Base-by-base conservation (phyloP, 73 alveolate genomes). In the Blepharisma stoltei region DNA sequence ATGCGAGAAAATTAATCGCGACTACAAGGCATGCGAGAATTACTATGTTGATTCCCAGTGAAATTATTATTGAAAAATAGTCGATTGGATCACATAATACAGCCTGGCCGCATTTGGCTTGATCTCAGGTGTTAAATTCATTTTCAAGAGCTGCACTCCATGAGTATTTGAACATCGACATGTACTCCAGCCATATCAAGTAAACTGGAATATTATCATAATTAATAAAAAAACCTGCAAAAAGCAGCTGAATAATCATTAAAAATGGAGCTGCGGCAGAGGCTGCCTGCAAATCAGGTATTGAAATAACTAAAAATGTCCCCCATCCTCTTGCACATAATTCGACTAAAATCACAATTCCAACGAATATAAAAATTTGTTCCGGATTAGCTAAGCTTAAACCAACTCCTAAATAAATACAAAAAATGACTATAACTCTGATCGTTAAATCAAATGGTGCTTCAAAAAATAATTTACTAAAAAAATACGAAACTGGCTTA, bases 151-250 rank as follows among this genome's bases (percentile, higher is more conserved):
- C 37, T 14, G 73, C 73, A 25, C 73, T 60, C 73, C 73, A 60
- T 18, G 73, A 60, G 5, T 60, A 60, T 25, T 60, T 60, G 23
- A 60, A 60, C 73, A 60, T 60, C 73, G 79, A 69, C 55, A 69
- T 38, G 5, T 69, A 44, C 4, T 69, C 65, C 23, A 69, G 55
- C 79, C 79, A 69, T 7, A 44, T 69, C 55, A 69, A 46, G 38
- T 69, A 69, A 69, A n/a, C n/a, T 14, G 79, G 79, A 69, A 44
- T 44, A 69, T 44, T 46, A 37, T 69, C 79, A 69, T 69, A 44
- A 69, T 69, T 69, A n/a, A 69, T 69, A 38, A 69, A 69, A 23
- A 69, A 14, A 3, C 79, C 79, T 14, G 79, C 55, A 46, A 69
- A 69, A 2, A 69, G 55, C 32, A 69, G 5, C 32, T 44, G 65